Evolutionary conservation across 2,329 filamentous ascomycete genomes (phyloP).

Genomic region (Ascochyta viciae-villosae): DNA sequence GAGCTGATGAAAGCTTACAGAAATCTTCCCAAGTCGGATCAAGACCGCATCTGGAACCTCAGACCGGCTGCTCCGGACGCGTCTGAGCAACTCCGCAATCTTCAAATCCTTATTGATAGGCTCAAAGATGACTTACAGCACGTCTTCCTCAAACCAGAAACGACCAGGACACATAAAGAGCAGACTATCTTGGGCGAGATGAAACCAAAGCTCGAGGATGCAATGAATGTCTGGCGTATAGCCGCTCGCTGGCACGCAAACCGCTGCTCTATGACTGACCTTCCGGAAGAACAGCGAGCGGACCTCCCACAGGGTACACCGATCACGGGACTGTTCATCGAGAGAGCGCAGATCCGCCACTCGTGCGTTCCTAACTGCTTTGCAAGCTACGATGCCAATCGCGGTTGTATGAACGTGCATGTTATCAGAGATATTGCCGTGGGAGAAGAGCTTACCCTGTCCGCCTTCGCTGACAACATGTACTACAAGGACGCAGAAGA

Average conservation of each 20-base stretch:
- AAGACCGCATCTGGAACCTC: conserved; percentile 10
- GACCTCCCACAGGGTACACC: not conserved
- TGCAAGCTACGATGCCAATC: conserved; percentile 9
- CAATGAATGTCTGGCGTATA: conserved; percentile 9
- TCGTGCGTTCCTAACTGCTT: conserved; percentile 29
- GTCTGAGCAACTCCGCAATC: conserved; percentile 5
- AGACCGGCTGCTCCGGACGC: conserved; percentile 1
- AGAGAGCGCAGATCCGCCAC: conserved; percentile 43
- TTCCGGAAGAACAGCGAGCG: not conserved
- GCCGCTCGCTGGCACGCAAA: conserved; percentile 21
- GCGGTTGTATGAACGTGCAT: conserved; percentile 22
- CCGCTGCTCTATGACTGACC: conserved; percentile 11
- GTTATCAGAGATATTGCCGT: conserved; percentile 3
- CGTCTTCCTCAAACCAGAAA: not conserved
- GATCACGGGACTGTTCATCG: conserved; percentile 35
- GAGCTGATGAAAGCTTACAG: conserved; percentile 10
- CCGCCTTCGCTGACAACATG: conserved; percentile 4
- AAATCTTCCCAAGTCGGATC: conserved; percentile 8
- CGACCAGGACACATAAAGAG: not conserved
- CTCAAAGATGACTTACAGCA: not conserved
- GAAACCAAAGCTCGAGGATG: not conserved
- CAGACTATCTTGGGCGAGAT: not conserved
- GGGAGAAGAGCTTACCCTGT: conserved; percentile 19
- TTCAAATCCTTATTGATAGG: not conserved
- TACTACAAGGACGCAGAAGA: conserved; percentile 16